These are phyloP conservation scores for Vigna angularis DNA, from an alignment of 306 rosid genomes.

Conservation along the genomic window DNA sequence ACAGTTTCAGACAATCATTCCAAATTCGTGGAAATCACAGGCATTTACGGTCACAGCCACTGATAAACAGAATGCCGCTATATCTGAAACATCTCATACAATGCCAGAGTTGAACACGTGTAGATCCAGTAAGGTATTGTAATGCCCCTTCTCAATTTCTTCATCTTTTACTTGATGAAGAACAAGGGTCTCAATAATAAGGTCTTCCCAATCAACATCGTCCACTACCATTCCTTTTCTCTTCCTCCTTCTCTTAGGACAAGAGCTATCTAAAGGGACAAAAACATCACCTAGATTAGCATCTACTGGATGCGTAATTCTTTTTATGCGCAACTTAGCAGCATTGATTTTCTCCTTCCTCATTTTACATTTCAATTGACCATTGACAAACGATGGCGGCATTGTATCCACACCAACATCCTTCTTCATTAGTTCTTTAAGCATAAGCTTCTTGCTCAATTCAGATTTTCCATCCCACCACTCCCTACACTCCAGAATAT, in stretches of 20 bases:
- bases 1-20: neutral
- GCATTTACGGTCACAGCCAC: conserved; percentile 13
- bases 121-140: conserved; percentile 65
- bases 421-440: neutral
- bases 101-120: conserved; percentile 65
- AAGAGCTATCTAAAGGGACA: neutral
- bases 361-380: conserved; percentile 18
- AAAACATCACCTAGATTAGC: neutral
- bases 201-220: conserved; percentile 79
- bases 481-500: conserved; percentile 11
- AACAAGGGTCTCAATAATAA: conserved; percentile 74
- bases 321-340: conserved; percentile 5
- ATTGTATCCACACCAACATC: conserved; percentile 10
- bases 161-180: conserved; percentile 72
- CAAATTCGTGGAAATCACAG: conserved; percentile 19
- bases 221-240: conserved; percentile 49
- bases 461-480: conserved; percentile 26
- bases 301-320: neutral
- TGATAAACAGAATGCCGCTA: conserved; percentile 23
- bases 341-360: conserved; percentile 8
- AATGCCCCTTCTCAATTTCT: conserved; percentile 83
- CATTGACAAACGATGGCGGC: conserved; percentile 2
- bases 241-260: conserved; percentile 54
- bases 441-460: conserved; percentile 13
- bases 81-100: conserved; percentile 13